These are phyloP conservation scores for Penicillium egyptiacum DNA, from an alignment of 495 filamentous ascomycete genomes.

Conservation along the genomic window DNA sequence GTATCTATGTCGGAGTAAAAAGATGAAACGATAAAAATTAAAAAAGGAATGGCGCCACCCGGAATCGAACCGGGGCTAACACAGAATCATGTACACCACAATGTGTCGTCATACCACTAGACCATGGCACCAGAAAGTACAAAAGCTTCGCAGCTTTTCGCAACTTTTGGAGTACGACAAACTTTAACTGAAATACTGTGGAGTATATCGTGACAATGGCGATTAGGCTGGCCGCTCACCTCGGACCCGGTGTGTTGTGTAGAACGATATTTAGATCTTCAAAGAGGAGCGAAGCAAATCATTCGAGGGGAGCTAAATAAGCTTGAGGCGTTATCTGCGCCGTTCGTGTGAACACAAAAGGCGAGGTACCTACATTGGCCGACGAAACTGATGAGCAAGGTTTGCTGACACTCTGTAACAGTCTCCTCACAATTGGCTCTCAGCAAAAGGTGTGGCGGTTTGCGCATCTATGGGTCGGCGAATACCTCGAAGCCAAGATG, in stretches of 20 bases:
- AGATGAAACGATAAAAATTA: not conserved
- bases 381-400: slow-evolving; percentile 20
- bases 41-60: slow-evolving; percentile 4
- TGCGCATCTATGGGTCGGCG: slow-evolving; percentile 32
- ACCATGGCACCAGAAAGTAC: slow-evolving; percentile 4
- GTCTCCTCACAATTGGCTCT: slow-evolving; percentile 30
- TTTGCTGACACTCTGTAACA: slow-evolving; percentile 30
- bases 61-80: slow-evolving; percentile 8
- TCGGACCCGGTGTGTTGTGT: too few species aligned
- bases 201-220: too few species aligned
- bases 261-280: too few species aligned
- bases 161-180: too few species aligned
- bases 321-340: slow-evolving; percentile 11
- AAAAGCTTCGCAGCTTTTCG: too few species aligned
- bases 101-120: slow-evolving; percentile 15
- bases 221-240: too few species aligned
- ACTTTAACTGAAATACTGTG: too few species aligned
- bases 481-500: slow-evolving; percentile 26
- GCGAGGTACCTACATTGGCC: not conserved
- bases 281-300: too few species aligned
- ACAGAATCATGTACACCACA: slow-evolving; percentile 7
- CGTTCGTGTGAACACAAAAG: slow-evolving; percentile 12
- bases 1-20: too few species aligned
- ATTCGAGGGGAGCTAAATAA: too few species aligned
- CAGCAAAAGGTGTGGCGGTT: slow-evolving; percentile 32